These are phyloP conservation scores for Fraxinus anomala DNA, from an alignment of 257 asterid genomes.

Conservation along the genomic window DNA sequence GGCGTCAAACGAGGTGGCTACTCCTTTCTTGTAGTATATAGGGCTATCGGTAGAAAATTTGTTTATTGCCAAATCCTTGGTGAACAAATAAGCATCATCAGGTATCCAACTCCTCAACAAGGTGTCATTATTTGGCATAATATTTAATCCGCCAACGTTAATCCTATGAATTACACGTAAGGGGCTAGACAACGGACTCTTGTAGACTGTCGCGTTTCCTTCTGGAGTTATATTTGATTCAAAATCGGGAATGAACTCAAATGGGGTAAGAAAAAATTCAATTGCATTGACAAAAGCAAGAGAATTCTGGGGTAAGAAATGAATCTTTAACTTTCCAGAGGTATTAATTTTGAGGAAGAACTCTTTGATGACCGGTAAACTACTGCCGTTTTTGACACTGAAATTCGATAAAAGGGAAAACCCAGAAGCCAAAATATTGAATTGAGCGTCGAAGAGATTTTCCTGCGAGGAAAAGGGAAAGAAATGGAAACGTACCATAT, in stretches of 20 bases:
- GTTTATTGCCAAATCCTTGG: background rate
- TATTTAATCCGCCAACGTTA: conserved; percentile 51
- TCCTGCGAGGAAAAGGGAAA: conserved; percentile 24
- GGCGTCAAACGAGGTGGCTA: conserved; percentile 38
- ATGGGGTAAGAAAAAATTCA: conserved; percentile 53
- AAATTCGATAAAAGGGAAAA: conserved; percentile 46
- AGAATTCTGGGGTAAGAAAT: conserved; percentile 37
- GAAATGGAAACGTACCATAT: conserved; percentile 52
- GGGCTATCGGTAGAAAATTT: background rate
- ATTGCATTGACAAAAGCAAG: conserved; percentile 62
- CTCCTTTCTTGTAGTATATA: background rate
- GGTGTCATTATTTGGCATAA: conserved; percentile 37
- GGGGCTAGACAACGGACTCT: background rate
- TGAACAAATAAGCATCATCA: conserved; percentile 41
- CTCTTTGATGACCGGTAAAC: conserved; percentile 41
- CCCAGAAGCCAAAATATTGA: conserved; percentile 41
- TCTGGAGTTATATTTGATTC: conserved; percentile 2
- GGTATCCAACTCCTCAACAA: conserved; percentile 55
- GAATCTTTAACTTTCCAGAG: conserved; percentile 33
- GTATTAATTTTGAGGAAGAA: conserved; percentile 32
- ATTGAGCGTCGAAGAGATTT: conserved; percentile 32
- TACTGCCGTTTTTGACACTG: background rate
- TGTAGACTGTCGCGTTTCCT: background rate
- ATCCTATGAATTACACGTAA: conserved; percentile 50
- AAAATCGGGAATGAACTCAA: conserved; percentile 15